phyloP scores from a whole-genome alignment of 106 monocot species.

The Dendrobium nobile region DNA sequence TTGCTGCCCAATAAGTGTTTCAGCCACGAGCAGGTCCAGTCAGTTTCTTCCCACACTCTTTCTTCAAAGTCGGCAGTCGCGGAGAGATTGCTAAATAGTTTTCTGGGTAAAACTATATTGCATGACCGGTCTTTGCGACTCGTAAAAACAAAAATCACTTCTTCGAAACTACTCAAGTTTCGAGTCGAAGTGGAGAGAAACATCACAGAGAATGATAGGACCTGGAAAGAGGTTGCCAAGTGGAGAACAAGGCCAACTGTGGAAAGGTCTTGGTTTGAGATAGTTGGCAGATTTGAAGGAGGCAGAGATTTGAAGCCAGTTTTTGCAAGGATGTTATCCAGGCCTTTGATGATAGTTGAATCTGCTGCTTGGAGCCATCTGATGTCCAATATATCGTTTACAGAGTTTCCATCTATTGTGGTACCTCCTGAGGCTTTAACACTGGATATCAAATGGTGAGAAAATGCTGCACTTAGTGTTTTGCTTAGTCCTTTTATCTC shows the following conservation, averaged over 20 bases:
- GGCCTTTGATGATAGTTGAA: constrained; percentile 23
- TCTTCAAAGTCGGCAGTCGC: constrained; percentile 29
- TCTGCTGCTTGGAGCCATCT: constrained; percentile 63
- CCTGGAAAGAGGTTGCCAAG: constrained; percentile 36
- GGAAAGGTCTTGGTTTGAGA: constrained; percentile 48
- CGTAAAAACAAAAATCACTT: constrained; percentile 48
- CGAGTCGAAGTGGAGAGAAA: constrained; percentile 58
- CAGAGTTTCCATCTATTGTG: constrained; percentile 44
- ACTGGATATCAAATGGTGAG: constrained; percentile 78
- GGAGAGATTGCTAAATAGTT: constrained; percentile 30
- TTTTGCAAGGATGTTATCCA: constrained; percentile 37
- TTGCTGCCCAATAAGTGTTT: constrained; percentile 62
- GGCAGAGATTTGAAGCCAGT: constrained; percentile 40
- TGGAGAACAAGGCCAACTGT: constrained; percentile 68
- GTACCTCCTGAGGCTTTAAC: constrained; percentile 68
- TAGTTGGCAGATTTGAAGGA: constrained; percentile 47
- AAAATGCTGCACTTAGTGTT: background rate
- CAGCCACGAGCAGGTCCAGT: constrained; percentile 13
- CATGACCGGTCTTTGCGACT: constrained; percentile 20
- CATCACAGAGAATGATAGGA: constrained; percentile 39
- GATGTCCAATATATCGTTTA: constrained; percentile 72
- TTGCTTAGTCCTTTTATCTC: background rate
- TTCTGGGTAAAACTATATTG: constrained; percentile 23
- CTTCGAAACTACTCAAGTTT: constrained; percentile 48
- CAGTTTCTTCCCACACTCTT: constrained; percentile 22